Conservation (phyloP, 345 rosid genomes). For the Acer yangbiense region DNA sequence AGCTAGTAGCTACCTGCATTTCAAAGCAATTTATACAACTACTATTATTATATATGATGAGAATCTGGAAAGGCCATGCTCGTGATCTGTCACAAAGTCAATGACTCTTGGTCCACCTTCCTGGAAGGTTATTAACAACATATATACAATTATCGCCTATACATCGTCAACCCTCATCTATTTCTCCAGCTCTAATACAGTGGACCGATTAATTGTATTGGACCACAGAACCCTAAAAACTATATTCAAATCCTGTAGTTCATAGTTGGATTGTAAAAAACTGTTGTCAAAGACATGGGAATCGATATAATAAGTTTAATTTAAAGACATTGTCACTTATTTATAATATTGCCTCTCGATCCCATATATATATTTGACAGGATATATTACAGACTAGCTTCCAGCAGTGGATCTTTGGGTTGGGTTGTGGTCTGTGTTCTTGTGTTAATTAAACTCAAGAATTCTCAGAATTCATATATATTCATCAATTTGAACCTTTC, state of each 20-base stretch:
- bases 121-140: not conserved
- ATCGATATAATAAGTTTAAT: not conserved
- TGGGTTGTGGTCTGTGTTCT: too few species aligned
- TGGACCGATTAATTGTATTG: not conserved
- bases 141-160: not conserved
- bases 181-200: not conserved
- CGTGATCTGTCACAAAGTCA: constrained; percentile 4
- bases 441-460: not conserved
- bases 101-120: not conserved
- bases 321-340: not conserved
- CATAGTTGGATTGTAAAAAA: not conserved
- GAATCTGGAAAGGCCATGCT: constrained; percentile 9
- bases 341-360: not conserved
- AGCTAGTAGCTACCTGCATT: constrained; percentile 3
- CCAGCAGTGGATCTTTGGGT: not conserved
- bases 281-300: not conserved
- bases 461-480: not conserved
- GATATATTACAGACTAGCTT: not conserved
- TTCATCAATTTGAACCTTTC: not conserved
- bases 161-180: too few species aligned
- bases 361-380: not conserved
- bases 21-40: constrained; percentile 5
- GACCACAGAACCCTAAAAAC: not conserved
- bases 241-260: too few species aligned
- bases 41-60: not conserved